Conservation (phyloP, 1,284 basidiomycete genomes). For the Boletus chippewaensis region DNA sequence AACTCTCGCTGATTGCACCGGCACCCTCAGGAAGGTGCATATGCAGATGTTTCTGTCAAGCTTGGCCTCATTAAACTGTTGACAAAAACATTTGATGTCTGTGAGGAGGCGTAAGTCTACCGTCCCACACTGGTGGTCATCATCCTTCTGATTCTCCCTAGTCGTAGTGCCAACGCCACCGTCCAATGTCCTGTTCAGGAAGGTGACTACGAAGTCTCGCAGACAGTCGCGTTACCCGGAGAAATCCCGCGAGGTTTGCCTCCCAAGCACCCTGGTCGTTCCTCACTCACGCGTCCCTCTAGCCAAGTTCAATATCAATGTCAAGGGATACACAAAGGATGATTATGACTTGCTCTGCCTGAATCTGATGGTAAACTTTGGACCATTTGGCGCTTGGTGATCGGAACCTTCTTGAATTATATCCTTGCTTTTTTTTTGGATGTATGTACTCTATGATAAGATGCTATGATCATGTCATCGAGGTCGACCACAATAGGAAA, state of each 20-base stretch:
- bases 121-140: neutral
- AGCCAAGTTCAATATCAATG: slow-evolving; percentile 83
- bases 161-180: slow-evolving; percentile 62
- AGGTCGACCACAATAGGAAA: neutral
- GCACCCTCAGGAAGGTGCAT: slow-evolving; percentile 75
- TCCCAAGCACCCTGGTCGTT: neutral
- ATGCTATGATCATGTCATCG: too few species aligned
- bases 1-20: slow-evolving; percentile 4
- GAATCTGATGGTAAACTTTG: slow-evolving; percentile 72
- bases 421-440: neutral
- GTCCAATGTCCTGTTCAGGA: slow-evolving; percentile 73
- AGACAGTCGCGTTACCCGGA: slow-evolving; percentile 78
- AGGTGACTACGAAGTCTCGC: slow-evolving; percentile 64
- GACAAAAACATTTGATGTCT: slow-evolving; percentile 77
- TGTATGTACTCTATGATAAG: slow-evolving; percentile 10
- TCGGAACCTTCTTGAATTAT: slow-evolving; percentile 6
- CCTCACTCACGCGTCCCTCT: slow-evolving; percentile 8
- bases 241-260: slow-evolving; percentile 81
- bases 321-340: slow-evolving; percentile 69
- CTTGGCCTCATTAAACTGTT: slow-evolving; percentile 83
- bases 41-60: slow-evolving; percentile 82
- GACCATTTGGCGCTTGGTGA: slow-evolving; percentile 34
- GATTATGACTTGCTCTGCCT: slow-evolving; percentile 81
- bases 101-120: slow-evolving; percentile 81
- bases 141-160: slow-evolving; percentile 24